Conservation (phyloP, 225 moss, liverwort and hornwort species). For the Rhytidiadelphus loreus region DNA sequence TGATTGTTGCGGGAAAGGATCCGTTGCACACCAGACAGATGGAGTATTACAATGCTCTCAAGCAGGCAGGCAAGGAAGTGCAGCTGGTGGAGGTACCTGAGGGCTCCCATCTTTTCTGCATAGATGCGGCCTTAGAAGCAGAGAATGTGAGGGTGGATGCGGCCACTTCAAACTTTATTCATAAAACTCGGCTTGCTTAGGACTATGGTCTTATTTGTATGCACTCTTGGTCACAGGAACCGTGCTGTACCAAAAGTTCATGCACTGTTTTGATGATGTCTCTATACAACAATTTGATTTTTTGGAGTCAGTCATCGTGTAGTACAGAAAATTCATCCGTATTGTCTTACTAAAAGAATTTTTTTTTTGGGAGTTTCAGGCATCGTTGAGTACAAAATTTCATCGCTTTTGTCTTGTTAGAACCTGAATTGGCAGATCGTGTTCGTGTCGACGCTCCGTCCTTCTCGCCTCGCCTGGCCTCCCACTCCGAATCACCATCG, state of each 20-base stretch:
- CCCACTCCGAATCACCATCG: too few relatives aligned
- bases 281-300: background rate
- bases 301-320: background rate
- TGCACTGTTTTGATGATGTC: background rate
- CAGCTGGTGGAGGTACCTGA: slow-evolving; percentile 26
- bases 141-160: slow-evolving; percentile 29
- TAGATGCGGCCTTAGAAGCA: background rate
- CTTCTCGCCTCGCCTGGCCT: too few relatives aligned
- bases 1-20: slow-evolving; percentile 31
- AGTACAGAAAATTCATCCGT: background rate
- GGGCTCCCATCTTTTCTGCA: slow-evolving; percentile 19
- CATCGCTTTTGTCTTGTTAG: too few relatives aligned
- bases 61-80: slow-evolving; percentile 18
- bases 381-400: background rate
- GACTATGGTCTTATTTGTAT: background rate
- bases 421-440: too few relatives aligned
- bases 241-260: background rate
- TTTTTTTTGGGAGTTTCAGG: background rate
- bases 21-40: slow-evolving; percentile 12
- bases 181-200: background rate
- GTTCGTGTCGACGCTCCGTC: too few relatives aligned
- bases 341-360: background rate
- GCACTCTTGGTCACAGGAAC: background rate
- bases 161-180: slow-evolving; percentile 22
- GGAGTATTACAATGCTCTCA: slow-evolving; percentile 14